Conservation (phyloP, 805 yeast genomes). For the Saccharomycopsis schoenii region DNA sequence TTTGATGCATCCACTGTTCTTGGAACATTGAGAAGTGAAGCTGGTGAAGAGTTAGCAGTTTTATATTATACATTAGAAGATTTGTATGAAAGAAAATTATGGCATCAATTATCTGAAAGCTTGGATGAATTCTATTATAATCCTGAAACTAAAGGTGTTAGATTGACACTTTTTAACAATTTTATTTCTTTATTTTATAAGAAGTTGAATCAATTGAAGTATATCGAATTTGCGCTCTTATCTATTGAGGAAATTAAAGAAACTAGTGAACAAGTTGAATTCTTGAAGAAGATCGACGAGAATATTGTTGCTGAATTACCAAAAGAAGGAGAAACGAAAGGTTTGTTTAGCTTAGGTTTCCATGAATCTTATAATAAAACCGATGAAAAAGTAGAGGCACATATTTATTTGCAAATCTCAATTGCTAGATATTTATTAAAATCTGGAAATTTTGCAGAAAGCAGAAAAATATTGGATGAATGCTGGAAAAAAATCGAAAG, state of each 20-base stretch:
- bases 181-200: slow-evolving; percentile 59
- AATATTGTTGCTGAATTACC: slow-evolving; percentile 32
- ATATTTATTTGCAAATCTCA: slow-evolving; percentile 38
- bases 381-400: slow-evolving; percentile 15
- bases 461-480: slow-evolving; percentile 59
- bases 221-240: slow-evolving; percentile 60
- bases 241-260: slow-evolving; percentile 37
- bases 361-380: slow-evolving; percentile 14
- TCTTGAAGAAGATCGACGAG: slow-evolving; percentile 34
- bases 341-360: slow-evolving; percentile 19
- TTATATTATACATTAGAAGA: slow-evolving; percentile 49
- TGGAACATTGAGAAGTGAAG: slow-evolving; percentile 12
- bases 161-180: slow-evolving; percentile 57
- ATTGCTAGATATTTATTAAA: slow-evolving; percentile 61
- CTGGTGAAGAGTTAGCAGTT: slow-evolving; percentile 14
- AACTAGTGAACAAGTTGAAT: slow-evolving; percentile 39
- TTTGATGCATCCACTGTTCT: slow-evolving; percentile 15
- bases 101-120: slow-evolving; percentile 84
- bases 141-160: slow-evolving; percentile 41
- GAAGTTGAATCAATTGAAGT: slow-evolving; percentile 69
- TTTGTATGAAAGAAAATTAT: slow-evolving; percentile 75
- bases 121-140: slow-evolving; percentile 52
- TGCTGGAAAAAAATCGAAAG: slow-evolving; percentile 49
- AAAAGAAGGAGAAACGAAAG: slow-evolving; percentile 27
- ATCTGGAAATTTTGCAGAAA: slow-evolving; percentile 43